Base-by-base conservation (phyloP, 1,284 basidiomycete genomes). In the Ustanciosporium gigantosporum region DNA sequence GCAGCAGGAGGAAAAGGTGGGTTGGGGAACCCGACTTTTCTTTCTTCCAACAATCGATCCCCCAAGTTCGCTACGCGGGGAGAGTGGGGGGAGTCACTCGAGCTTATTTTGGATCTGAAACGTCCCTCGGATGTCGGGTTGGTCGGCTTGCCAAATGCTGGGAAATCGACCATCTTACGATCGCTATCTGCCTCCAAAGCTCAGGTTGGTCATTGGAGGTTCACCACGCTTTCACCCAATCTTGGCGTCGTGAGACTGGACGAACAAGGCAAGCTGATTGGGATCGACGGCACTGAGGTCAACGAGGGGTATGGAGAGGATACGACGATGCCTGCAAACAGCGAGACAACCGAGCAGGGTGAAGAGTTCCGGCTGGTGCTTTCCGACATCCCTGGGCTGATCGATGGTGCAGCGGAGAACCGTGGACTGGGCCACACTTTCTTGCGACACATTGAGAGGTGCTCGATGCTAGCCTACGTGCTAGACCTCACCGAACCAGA, bases 341-440 rank as follows among this genome's bases (percentile, higher is more conserved):
- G 88, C 6, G 84, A 89, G 55, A 87, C 89, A 47, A 89, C 91
- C 72, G 89, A 87, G 2, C 79, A 79, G 62, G 62, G 84, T 27
- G 32, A 21, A 17, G 52, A 53, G 13, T 87, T 89, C 74, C 84
- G 94, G 3, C 92, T 97, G 80, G 93, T 90, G 1, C 87, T 99
- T 48, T 89, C 92, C n/a, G 94, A 99, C 80, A 95, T 97, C 73
- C 94, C 95, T 0, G 94, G 94, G 11, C 85, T 98, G 23, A 87
- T 97, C 39, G 84, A 85, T 6, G 83, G 84, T 9, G 90, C 93
- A 1, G 89, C 91, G 2, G 85, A 89, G 62, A 90, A 94, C 77
- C 86, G 91, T 32, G 94, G 94, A 1, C 83, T 98, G 0, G 95
- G 95, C 0, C 92, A 97, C 78, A 88, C 88, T 0, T 98, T 98